These are phyloP conservation scores for Beauveria brongniartii DNA, from an alignment of 2,329 filamentous ascomycete genomes.

Conservation along the genomic window DNA sequence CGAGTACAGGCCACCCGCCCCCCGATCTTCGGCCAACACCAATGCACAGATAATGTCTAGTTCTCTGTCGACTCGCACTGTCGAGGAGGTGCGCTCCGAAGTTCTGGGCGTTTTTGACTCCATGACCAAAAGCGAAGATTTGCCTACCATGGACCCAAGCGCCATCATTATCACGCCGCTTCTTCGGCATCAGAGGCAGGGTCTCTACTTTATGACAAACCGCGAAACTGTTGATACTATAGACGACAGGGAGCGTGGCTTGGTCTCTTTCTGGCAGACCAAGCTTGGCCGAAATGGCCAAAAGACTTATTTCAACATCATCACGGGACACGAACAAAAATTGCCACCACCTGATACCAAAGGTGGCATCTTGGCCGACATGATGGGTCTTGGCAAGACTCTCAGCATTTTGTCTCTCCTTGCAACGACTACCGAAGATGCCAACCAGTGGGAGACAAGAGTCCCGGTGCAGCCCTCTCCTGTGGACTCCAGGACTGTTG, in stretches of 20 bases:
- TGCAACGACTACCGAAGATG: conserved; percentile 54
- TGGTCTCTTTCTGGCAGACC: conserved; percentile 71
- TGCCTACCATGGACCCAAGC: conserved; percentile 65
- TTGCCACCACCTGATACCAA: conserved; percentile 57
- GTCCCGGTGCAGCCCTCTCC: conserved; percentile 42
- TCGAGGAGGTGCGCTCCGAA: conserved; percentile 79
- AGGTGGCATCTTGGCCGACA: conserved; percentile 71
- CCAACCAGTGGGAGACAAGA: conserved; percentile 51
- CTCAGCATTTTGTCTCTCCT: conserved; percentile 78
- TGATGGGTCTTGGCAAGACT: conserved; percentile 86
- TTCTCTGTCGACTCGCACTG: conserved; percentile 47
- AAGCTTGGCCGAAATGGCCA: conserved; percentile 42
- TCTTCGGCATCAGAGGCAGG: conserved; percentile 83
- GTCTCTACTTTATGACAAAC: conserved; percentile 73
- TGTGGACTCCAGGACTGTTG: conserved; percentile 30
- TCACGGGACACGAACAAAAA: conserved; percentile 61
- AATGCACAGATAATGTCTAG: conserved; percentile 14
- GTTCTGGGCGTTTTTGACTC: conserved; percentile 84
- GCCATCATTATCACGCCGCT: conserved; percentile 56
- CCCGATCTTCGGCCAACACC: conserved; percentile 21
- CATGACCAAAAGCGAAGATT: conserved; percentile 64
- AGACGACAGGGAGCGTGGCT: conserved; percentile 49
- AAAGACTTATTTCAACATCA: conserved; percentile 69
- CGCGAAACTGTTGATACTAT: conserved; percentile 62
- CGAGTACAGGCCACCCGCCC: conserved; percentile 35